Evolutionary conservation across 108 stramenopile genomes (phyloP).

Genomic region (Nannochloropsis salina): DNA sequence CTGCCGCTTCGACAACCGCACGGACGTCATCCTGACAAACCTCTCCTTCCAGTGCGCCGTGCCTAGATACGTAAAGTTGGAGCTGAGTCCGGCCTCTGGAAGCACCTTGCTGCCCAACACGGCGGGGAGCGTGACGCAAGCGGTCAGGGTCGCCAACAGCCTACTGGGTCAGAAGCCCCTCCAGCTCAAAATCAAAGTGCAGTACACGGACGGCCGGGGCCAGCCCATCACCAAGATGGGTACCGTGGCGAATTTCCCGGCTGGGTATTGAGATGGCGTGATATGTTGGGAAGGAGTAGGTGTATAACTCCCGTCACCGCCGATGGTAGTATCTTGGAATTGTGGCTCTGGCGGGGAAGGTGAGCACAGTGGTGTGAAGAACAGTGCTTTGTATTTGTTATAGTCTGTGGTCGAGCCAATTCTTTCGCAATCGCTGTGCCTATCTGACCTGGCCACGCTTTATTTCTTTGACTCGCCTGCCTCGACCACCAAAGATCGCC

Average conservation of each 20-base stretch:
- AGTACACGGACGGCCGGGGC: slow-evolving; percentile 65
- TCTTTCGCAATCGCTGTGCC: too few relatives aligned
- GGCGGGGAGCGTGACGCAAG: slow-evolving; percentile 74
- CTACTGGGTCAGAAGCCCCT: slow-evolving; percentile 84
- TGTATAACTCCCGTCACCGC: too few relatives aligned
- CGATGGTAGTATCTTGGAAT: too few relatives aligned
- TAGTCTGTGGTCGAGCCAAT: too few relatives aligned
- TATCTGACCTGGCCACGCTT: too few relatives aligned
- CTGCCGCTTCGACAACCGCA: slow-evolving; percentile 76
- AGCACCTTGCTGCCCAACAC: slow-evolving; percentile 69
- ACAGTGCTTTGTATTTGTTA: too few relatives aligned
- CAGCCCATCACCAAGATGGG: slow-evolving; percentile 16
- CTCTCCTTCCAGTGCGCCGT: slow-evolving; percentile 89
- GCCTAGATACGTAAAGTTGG: slow-evolving; percentile 90
- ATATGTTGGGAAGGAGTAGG: too few relatives aligned
- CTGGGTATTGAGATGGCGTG: background rate
- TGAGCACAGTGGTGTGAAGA: too few relatives aligned
- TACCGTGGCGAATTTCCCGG: slow-evolving; percentile 1
- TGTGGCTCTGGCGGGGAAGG: too few relatives aligned
- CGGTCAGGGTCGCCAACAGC: slow-evolving; percentile 76
- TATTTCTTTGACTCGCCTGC: too few relatives aligned
- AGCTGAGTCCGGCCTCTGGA: slow-evolving; percentile 87
- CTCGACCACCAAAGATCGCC: too few relatives aligned
- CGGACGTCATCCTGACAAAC: slow-evolving; percentile 67
- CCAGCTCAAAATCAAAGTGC: slow-evolving; percentile 83